Percentiles rank a stretch among this genome's conserved stretches.
phyloP scores from a whole-genome alignment of 2,329 filamentous ascomycete genomes.

The Thelonectria olida region DNA sequence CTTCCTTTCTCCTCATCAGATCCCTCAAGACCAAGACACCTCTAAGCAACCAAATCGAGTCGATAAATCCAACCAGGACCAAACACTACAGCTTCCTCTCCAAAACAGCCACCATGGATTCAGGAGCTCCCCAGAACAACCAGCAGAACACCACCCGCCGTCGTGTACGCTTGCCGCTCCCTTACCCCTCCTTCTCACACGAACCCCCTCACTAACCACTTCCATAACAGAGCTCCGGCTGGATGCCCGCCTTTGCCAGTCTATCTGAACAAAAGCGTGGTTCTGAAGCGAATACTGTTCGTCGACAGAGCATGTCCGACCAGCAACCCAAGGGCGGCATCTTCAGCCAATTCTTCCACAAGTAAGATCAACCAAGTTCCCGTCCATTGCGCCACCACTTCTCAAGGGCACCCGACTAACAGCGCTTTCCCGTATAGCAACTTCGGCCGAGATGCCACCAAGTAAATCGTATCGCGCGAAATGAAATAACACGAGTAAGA shows the following conservation, averaged over 20 bases:
- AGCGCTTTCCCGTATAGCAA: slow-evolving; percentile 34
- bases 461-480: slow-evolving; percentile 31
- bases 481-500: neutral
- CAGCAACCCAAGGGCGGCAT: slow-evolving; percentile 60
- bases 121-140: slow-evolving; percentile 38
- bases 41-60: neutral
- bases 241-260: slow-evolving; percentile 58
- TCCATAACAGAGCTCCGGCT: slow-evolving; percentile 52
- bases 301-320: slow-evolving; percentile 64
- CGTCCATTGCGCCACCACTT: neutral
- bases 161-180: slow-evolving; percentile 36
- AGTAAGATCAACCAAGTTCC: no score
- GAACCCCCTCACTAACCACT: neutral
- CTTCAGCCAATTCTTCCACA: slow-evolving; percentile 66
- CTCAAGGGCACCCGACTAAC: slow-evolving; percentile 1
- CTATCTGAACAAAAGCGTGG: slow-evolving; percentile 62
- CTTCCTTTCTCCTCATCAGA: neutral
- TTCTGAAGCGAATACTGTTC: slow-evolving; percentile 53
- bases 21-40: neutral
- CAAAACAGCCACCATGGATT: slow-evolving; percentile 39
- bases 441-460: slow-evolving; percentile 45
- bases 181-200: neutral
- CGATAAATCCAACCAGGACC: neutral
- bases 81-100: neutral
- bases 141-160: slow-evolving; percentile 40